Percentiles rank a stretch among this genome's conserved stretches.
phyloP scores from a whole-genome alignment of 192 early-diverging fungal species.

The Coemansia sp. region DNA sequence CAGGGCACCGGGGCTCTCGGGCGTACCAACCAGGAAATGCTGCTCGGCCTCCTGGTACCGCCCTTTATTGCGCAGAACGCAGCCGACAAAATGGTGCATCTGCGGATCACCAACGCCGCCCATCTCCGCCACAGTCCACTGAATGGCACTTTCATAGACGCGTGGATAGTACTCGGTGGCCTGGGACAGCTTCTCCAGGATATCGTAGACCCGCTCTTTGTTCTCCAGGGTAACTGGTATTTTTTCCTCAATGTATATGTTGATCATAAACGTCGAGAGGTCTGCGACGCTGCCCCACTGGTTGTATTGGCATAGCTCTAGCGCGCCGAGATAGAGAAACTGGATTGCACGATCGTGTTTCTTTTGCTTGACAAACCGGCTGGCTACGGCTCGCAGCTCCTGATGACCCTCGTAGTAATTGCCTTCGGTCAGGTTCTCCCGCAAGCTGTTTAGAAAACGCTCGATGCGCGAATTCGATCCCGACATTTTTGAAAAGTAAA shows the following conservation, averaged over 20 bases:
- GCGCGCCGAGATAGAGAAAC: slow-evolving; percentile 76
- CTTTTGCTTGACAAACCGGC: slow-evolving; percentile 86
- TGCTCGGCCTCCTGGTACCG: slow-evolving; percentile 77
- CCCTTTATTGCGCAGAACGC: slow-evolving; percentile 56
- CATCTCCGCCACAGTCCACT: slow-evolving; percentile 38
- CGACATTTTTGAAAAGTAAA: slow-evolving; percentile 14
- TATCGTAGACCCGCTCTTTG: slow-evolving; percentile 62
- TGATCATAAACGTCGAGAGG: slow-evolving; percentile 75
- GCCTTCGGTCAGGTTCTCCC: slow-evolving; percentile 69
- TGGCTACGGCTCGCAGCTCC: slow-evolving; percentile 91
- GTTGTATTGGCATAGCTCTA: slow-evolving; percentile 71
- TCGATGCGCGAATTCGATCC: slow-evolving; percentile 42
- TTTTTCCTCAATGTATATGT: slow-evolving; percentile 69
- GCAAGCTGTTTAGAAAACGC: slow-evolving; percentile 57
- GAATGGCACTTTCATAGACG: slow-evolving; percentile 47
- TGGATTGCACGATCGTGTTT: slow-evolving; percentile 72
- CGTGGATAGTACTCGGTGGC: slow-evolving; percentile 49
- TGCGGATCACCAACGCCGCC: slow-evolving; percentile 41
- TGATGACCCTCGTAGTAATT: slow-evolving; percentile 98
- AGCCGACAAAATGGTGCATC: slow-evolving; percentile 48
- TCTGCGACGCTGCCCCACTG: slow-evolving; percentile 83
- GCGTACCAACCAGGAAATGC: slow-evolving; percentile 81
- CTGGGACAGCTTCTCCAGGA: slow-evolving; percentile 61
- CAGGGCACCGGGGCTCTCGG: slow-evolving; percentile 70
- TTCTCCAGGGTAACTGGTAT: slow-evolving; percentile 68